Conservation (phyloP, 805 yeast genomes). For the Candida dendrica region DNA sequence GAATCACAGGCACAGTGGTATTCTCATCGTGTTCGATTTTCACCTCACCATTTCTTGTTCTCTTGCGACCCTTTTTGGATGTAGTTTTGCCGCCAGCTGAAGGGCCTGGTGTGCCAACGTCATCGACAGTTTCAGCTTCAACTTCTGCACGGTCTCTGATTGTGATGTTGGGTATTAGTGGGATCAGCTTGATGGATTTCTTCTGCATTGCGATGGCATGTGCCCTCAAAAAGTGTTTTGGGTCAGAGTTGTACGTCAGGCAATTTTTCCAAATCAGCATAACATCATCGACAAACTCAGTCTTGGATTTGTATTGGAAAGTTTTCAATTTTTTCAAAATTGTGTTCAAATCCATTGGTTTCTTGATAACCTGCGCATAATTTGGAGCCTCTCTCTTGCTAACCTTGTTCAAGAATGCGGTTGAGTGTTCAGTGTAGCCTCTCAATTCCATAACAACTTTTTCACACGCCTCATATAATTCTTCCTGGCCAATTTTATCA, state of each 20-base stretch:
- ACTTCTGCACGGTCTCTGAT: slow-evolving; percentile 67
- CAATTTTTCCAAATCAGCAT: slow-evolving; percentile 96
- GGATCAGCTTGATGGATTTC: slow-evolving; percentile 66
- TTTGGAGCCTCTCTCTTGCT: slow-evolving; percentile 97
- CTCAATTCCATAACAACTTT: slow-evolving; percentile 86
- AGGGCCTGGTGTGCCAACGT: slow-evolving; percentile 18
- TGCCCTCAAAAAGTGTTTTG: slow-evolving; percentile 80
- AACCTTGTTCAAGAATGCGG: slow-evolving; percentile 93
- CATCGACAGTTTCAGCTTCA: slow-evolving; percentile 39
- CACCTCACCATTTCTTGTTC: slow-evolving; percentile 28
- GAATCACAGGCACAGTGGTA: background rate
- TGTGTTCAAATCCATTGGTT: slow-evolving; percentile 95
- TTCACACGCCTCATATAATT: slow-evolving; percentile 94
- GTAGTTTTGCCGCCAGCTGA: slow-evolving; percentile 25
- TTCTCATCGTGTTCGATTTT: slow-evolving; percentile 17
- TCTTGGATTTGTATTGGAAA: slow-evolving; percentile 75
- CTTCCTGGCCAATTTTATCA: slow-evolving; percentile 94
- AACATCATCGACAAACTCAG: slow-evolving; percentile 89
- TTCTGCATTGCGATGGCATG: slow-evolving; percentile 97
- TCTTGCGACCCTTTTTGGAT: slow-evolving; percentile 32
- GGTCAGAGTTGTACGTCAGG: slow-evolving; percentile 87
- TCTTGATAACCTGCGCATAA: slow-evolving; percentile 80
- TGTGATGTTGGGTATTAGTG: slow-evolving; percentile 83
- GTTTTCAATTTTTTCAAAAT: slow-evolving; percentile 83
- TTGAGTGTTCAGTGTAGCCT: slow-evolving; percentile 91